Base-by-base conservation (phyloP, 2,329 filamentous ascomycete species). In the Cladophialophora yegresii region DNA sequence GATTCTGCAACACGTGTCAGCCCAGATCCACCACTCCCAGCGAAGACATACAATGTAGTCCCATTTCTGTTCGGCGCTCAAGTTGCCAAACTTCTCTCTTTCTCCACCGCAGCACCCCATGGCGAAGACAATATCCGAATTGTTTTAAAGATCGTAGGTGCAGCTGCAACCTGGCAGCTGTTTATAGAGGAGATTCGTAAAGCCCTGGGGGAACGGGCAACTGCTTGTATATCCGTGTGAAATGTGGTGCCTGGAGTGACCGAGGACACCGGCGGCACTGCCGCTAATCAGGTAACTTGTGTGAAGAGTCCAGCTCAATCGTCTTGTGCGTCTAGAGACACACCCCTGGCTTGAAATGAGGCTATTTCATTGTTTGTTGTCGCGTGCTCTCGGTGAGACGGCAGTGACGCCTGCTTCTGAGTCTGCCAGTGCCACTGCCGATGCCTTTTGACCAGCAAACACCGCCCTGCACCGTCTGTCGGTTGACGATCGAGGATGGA, bases 11-110 rank as follows among this genome's bases (percentile, higher is more conserved):
- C 22, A 47, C 40, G 26, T 16, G 60, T 69, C 50, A 65, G 50
- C 53, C 61, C 20, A 64, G 61, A 3, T 7, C 12, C 51, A 54
- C 20, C n/a, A 50, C 54, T 23, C 2, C 36, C 16, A n/a, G 20
- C 5, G 26, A 20, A 13, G 12, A 79, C 89, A 74, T 80, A 92
- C 90, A 75, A 98, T 93, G 76, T 93, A 96, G 73, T 93, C 91
- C 93, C 93, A 98, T 82, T 92, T 90, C 80, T 95, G 91, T 78
- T 97, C 93, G 65, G 90, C 87, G 68, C 85, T 83, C 67, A 93
- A 84, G 68, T 89, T 83, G 70, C 82, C 84, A 74, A 81, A 76
- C 74, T 89, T 89, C 63, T 81, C 81, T 58, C 83, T 79, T 70
- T 78, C 73, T 67, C 87, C 84, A 68, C 85, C 84, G 71, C 85